Base-by-base conservation (phyloP, 345 rosid genomes). In the Syzygium jambos region DNA sequence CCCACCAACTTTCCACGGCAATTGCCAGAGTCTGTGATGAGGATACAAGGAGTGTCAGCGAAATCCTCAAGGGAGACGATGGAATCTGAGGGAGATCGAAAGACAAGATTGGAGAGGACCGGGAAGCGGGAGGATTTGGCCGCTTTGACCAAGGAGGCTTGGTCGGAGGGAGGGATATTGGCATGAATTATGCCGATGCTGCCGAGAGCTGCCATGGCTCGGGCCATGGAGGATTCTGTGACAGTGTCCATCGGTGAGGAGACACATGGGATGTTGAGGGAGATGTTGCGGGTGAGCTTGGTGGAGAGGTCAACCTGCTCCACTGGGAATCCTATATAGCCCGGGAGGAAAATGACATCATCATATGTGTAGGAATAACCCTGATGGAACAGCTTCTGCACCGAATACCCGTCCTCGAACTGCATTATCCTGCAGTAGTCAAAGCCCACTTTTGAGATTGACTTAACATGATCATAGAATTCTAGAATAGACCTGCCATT, bases 231-330 rank as follows among this genome's bases (percentile, higher is more conserved):
- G 51, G 98, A 92, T 87, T 95, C 98, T 1, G 99, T 94, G 49
- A 96, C 99, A 27, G 99, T 98, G 88, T 98, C 99, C 99, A 97
- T 96, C 10, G 98, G 99, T 52, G 99, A 97, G 30, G 99, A 92
- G 30, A 97, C 97, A 78, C 96, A 97, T 12, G 99, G 99, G 88
- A 93, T 90, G 6, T 96, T 91, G 73, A 97, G 97, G 14, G 92
- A 87, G 83, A 97, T 86, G 88, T 95, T 97, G 68, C 96, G 93
- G 54, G 96, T 92, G 73, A 96, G 93, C 22, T 88, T 91, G 56
- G 99, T 94, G 91, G 97, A 90, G 52, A 97, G 92, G 6, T 94
- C 93, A 51, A 97, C 99, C 51, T 94, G 92, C 87, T 97, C 98
- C 5, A 95, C 92, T 3, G 98, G 95, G 94, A 97, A 96, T 91